Evolutionary conservation across 306 rosid genomes (phyloP), one percentile per base, ranked within the genome.

Genomic region (Canavalia ensiformis): DNA sequence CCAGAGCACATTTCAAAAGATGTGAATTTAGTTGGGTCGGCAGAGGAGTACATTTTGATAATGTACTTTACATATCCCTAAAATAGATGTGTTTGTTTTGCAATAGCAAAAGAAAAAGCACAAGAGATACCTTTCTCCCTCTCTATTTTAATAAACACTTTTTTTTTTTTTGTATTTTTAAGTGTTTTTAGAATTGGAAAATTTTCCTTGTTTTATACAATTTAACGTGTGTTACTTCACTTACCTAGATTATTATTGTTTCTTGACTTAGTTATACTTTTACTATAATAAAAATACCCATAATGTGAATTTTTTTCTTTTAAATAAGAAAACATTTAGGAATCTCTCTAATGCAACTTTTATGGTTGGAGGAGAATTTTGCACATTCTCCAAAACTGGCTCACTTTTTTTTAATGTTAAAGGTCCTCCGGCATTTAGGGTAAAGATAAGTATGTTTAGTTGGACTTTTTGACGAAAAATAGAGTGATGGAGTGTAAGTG

Each of bases 361-460:
- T 4, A 57, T 46, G 71, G 86, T 87, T 78, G 76, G 87, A 85
- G 82, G 84, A 78, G 84, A 85, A 92, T 86, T 89, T 63, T 64
- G 87, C 88, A 88, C 88, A 86, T 67, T 85, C 86, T 87, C 77
- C 87, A 88, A 89, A 91, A 90, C 58, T 82, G 76, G 75, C 82
- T 79, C 83, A 67, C 65, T 54, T 68, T 81, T 79, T 52, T 55
- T 86, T 85, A 68, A 8, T 76, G 84, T 83, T 82, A 29, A 85
- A 87, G 90, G 90, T 79, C 86, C 31, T 83, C 97, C 98, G 90
- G 97, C 92, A 88, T 91, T 91, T 76, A 78, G 89, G 98, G 94
- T 88, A 90, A 89, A 77, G 91, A 86, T 85, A 67, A 79, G 41
- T 46, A 80, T 86, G 92, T 88, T 88, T 81, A 42, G 73, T 91